Percentiles rank a stretch among this genome's conserved stretches.
phyloP scores from a whole-genome alignment of 495 filamentous ascomycete species.

The Trichoderma erinaceum region DNA sequence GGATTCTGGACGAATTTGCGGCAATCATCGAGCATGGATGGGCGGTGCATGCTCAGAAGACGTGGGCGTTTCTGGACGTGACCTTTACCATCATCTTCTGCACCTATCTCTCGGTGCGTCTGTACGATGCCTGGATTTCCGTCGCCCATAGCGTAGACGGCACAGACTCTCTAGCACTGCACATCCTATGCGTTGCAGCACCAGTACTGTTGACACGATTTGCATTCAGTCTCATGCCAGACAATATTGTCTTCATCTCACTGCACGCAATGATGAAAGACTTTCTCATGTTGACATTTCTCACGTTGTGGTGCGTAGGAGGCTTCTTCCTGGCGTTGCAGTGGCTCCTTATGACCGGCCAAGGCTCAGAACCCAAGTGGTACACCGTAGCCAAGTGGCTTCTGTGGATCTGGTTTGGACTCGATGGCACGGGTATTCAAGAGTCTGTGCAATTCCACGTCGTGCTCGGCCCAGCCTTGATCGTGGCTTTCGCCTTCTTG shows the following conservation, averaged over 20 bases:
- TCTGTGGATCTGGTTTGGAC: slow-evolving; percentile 64
- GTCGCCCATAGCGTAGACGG: slow-evolving; percentile 44
- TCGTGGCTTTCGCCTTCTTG: slow-evolving; percentile 58
- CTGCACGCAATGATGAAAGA: slow-evolving; percentile 62
- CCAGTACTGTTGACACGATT: slow-evolving; percentile 56
- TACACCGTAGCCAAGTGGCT: slow-evolving; percentile 61
- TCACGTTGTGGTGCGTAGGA: slow-evolving; percentile 59
- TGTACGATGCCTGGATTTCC: slow-evolving; percentile 38
- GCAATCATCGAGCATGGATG: slow-evolving; percentile 62
- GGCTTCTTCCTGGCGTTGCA: slow-evolving; percentile 57
- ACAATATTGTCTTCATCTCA: slow-evolving; percentile 62
- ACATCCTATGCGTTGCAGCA: slow-evolving; percentile 54
- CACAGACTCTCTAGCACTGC: slow-evolving; percentile 43
- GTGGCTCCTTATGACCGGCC: slow-evolving; percentile 42
- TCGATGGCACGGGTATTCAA: slow-evolving; percentile 60
- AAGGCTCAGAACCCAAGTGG: slow-evolving; percentile 26
- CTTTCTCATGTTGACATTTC: slow-evolving; percentile 54
- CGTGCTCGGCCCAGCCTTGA: slow-evolving; percentile 52
- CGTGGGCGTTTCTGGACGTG: slow-evolving; percentile 63
- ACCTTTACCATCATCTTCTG: slow-evolving; percentile 52
- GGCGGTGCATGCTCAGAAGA: slow-evolving; percentile 61
- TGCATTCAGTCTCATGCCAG: slow-evolving; percentile 60
- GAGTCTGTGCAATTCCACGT: slow-evolving; percentile 50
- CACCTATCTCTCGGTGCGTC: slow-evolving; percentile 48
- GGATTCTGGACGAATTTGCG: slow-evolving; percentile 58